Conservation (phyloP, 208 protist species). For the Novymonas esmeraldas region DNA sequence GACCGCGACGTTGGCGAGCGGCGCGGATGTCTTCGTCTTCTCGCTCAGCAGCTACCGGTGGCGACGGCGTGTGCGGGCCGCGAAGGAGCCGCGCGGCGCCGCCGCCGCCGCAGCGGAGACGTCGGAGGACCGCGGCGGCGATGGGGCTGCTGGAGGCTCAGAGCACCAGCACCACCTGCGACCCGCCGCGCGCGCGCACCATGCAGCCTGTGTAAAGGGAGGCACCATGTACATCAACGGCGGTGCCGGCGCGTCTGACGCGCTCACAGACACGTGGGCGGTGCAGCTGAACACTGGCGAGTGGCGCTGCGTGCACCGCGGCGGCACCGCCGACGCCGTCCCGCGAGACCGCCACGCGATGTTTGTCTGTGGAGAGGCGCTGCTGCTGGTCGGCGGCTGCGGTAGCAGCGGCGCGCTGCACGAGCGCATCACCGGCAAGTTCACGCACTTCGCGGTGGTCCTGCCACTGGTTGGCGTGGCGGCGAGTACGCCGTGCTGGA, state of each 20-base stretch:
- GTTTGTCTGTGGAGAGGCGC: constrained; percentile 69
- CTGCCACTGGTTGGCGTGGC: constrained; percentile 42
- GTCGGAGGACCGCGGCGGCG: constrained; percentile 1
- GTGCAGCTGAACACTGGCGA: constrained; percentile 51
- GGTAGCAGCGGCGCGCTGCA: constrained; percentile 34
- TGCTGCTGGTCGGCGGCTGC: constrained; percentile 80
- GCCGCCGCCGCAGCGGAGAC: constrained; percentile 1
- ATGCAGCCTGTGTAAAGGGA: constrained; percentile 64
- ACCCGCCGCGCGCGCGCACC: constrained; percentile 48
- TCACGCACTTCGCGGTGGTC: constrained; percentile 75
- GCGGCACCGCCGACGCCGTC: constrained; percentile 58
- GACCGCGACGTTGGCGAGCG: constrained; percentile 15
- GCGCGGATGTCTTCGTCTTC: constrained; percentile 39
- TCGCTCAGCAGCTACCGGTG: constrained; percentile 64
- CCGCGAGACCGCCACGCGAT: constrained; percentile 72
- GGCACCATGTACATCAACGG: constrained; percentile 76
- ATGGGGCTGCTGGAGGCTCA: neutral
- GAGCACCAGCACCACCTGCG: neutral
- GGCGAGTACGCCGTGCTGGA: constrained; percentile 57
- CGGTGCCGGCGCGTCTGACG: constrained; percentile 36
- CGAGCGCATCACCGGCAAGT: constrained; percentile 52
- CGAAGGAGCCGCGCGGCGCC: neutral
- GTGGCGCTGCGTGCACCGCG: constrained; percentile 69
- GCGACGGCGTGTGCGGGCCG: constrained; percentile 25
- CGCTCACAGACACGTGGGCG: constrained; percentile 76